Evolutionary conservation across 441 rosid genomes (phyloP).

Genomic region (Rhodomyrtus psidioides): DNA sequence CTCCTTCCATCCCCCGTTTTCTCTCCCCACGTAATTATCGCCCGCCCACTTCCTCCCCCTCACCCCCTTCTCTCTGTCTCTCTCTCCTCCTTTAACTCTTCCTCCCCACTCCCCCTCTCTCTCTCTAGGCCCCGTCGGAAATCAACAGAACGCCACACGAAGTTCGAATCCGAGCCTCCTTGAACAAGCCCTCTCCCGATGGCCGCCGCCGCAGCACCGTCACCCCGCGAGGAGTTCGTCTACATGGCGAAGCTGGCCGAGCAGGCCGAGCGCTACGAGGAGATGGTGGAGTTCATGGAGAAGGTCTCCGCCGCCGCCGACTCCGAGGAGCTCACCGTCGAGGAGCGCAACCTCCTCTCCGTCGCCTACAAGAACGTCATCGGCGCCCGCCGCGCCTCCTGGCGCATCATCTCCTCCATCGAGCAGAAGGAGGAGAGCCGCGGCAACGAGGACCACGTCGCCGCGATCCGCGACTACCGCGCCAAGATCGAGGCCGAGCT

Average conservation of each 20-base stretch:
- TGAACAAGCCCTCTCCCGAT: background rate
- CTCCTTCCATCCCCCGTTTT: background rate
- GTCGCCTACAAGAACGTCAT: constrained; percentile 78
- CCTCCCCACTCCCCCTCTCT: background rate
- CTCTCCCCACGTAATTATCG: background rate
- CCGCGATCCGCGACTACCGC: constrained; percentile 56
- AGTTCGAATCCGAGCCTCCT: background rate
- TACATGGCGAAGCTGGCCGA: background rate
- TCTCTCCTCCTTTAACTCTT: background rate
- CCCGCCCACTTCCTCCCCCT: background rate
- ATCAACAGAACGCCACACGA: background rate
- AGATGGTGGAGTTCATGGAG: constrained; percentile 81
- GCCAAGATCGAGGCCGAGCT: constrained; percentile 67
- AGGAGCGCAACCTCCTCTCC: constrained; percentile 68
- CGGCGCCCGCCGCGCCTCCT: constrained; percentile 73
- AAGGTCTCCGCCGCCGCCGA: constrained; percentile 45
- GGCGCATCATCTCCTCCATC: constrained; percentile 73
- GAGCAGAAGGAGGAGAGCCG: constrained; percentile 83
- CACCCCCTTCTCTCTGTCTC: background rate
- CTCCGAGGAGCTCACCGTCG: constrained; percentile 52
- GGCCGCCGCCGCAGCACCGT: background rate
- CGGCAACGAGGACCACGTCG: constrained; percentile 69
- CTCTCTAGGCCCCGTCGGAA: background rate
- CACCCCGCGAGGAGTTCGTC: background rate
- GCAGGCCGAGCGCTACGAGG: constrained; percentile 46